Percentiles rank a stretch among this genome's conserved stretches.
These are phyloP conservation scores for Raddia guianensis DNA, from an alignment of 176 grass and related monocot species.

Conservation along the genomic window DNA sequence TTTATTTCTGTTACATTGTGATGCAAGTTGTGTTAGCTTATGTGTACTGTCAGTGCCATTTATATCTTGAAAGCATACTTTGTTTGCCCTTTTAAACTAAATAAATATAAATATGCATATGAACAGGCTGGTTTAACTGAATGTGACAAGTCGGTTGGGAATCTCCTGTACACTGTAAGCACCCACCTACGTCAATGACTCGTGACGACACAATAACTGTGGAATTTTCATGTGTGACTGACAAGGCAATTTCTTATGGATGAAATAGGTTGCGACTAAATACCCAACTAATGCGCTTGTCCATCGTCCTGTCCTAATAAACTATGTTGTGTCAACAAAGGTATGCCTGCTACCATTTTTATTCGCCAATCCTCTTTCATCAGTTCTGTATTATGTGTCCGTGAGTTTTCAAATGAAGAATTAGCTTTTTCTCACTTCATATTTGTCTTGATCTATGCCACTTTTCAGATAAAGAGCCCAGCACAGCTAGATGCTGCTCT, in stretches of 20 bases:
- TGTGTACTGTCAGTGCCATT: background rate
- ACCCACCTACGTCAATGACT: constrained; percentile 5
- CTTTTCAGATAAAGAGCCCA: constrained; percentile 81
- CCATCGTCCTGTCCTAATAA: constrained; percentile 77
- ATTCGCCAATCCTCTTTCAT: background rate
- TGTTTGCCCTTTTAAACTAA: constrained; percentile 20
- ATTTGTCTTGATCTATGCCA: constrained; percentile 21
- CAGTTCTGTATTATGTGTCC: constrained; percentile 9
- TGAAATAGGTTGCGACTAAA: constrained; percentile 85
- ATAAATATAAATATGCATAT: constrained; percentile 17
- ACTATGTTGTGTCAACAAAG: constrained; percentile 69
- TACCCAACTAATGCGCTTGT: constrained; percentile 80
- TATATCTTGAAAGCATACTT: background rate
- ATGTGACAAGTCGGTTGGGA: constrained; percentile 75
- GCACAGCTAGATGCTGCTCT: constrained; percentile 86
- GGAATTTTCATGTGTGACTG: constrained; percentile 19
- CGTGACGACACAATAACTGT: background rate
- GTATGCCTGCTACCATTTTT: constrained; percentile 21
- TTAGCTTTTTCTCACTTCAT: constrained; percentile 2
- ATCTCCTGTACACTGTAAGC: constrained; percentile 79
- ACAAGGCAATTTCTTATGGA: constrained; percentile 18
- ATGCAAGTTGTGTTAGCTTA: background rate
- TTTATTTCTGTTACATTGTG: background rate
- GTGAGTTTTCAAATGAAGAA: background rate
- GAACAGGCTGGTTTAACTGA: constrained; percentile 64